Conservation (phyloP, 176 grass and related monocot genomes). For the Elymus sibiricus region DNA sequence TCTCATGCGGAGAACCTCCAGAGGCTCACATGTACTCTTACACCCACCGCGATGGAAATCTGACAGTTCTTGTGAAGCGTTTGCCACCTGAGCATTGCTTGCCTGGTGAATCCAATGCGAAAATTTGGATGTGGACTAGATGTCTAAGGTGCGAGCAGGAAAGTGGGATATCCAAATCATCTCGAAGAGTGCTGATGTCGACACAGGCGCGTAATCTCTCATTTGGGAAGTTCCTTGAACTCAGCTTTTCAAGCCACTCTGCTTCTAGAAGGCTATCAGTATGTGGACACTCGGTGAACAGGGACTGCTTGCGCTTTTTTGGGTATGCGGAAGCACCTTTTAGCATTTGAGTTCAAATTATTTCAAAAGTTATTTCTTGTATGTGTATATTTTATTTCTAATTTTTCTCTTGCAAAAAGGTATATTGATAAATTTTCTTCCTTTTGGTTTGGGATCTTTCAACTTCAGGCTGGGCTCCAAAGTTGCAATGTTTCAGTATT, state of each 20-base stretch:
- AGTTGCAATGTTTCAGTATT: conserved; percentile 86
- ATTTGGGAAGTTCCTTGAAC: conserved; percentile 90
- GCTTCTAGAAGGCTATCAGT: conserved; percentile 66
- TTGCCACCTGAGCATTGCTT: conserved; percentile 40
- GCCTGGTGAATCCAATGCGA: conserved; percentile 65
- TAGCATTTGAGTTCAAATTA: not conserved
- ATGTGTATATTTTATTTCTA: not conserved
- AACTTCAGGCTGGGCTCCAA: conserved; percentile 76
- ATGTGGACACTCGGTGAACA: conserved; percentile 83
- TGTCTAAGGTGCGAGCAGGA: conserved; percentile 75
- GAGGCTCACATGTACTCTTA: conserved; percentile 74
- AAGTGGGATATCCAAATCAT: conserved; percentile 44
- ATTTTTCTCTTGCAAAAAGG: not conserved
- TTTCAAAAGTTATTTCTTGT: not conserved
- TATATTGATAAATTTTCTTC: not conserved
- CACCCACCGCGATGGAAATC: conserved; percentile 79
- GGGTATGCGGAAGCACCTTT: conserved; percentile 50
- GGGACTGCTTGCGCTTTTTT: conserved; percentile 85
- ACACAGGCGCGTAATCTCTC: conserved; percentile 68
- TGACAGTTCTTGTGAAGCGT: conserved; percentile 62
- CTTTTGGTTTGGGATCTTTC: conserved; percentile 1
- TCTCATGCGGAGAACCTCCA: conserved; percentile 81
- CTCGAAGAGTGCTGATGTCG: conserved; percentile 61
- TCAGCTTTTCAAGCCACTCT: conserved; percentile 92
- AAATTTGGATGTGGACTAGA: conserved; percentile 95